phyloP scores from a whole-genome alignment of 164 flowering plant species.

The Platanus orientalis region DNA sequence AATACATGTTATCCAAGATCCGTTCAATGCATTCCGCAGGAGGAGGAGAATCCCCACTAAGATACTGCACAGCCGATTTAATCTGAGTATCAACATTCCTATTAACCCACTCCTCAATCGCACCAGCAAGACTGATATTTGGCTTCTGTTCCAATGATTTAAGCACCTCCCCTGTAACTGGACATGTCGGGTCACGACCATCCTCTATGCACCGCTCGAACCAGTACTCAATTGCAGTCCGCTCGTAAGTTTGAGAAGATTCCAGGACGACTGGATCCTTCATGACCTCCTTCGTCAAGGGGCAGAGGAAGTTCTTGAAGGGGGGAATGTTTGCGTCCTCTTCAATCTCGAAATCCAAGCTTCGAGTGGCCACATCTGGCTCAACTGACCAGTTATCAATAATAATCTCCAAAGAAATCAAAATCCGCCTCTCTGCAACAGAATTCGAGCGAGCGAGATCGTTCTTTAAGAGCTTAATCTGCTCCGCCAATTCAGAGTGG shows the following conservation, averaged over 20 bases:
- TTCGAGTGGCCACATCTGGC: conserved; percentile 13
- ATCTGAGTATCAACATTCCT: conserved; percentile 49
- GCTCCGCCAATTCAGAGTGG: conserved; percentile 31
- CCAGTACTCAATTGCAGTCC: conserved; percentile 56
- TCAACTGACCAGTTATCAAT: conserved; percentile 32
- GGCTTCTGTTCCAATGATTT: conserved; percentile 45
- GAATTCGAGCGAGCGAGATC: conserved; percentile 34
- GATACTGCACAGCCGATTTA: conserved; percentile 26
- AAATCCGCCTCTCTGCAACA: conserved; percentile 34
- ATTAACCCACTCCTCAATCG: conserved; percentile 59
- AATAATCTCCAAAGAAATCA: conserved; percentile 36
- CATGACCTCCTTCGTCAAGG: conserved; percentile 65
- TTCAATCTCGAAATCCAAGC: conserved; percentile 30
- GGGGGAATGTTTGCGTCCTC: conserved; percentile 44
- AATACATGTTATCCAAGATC: conserved; percentile 35
- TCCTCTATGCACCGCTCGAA: conserved; percentile 50
- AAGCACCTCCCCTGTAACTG: conserved; percentile 55
- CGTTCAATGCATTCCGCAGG: conserved; percentile 28
- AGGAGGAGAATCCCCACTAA: conserved; percentile 31
- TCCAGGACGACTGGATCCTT: conserved; percentile 57
- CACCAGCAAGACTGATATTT: conserved; percentile 52
- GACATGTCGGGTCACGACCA: conserved; percentile 60
- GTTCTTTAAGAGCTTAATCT: conserved; percentile 37
- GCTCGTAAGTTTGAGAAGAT: conserved; percentile 51
- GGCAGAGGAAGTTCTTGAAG: conserved; percentile 57